Evolutionary conservation across 352 stramenopile species (phyloP).

Genomic region (Lagenidium giganteum): DNA sequence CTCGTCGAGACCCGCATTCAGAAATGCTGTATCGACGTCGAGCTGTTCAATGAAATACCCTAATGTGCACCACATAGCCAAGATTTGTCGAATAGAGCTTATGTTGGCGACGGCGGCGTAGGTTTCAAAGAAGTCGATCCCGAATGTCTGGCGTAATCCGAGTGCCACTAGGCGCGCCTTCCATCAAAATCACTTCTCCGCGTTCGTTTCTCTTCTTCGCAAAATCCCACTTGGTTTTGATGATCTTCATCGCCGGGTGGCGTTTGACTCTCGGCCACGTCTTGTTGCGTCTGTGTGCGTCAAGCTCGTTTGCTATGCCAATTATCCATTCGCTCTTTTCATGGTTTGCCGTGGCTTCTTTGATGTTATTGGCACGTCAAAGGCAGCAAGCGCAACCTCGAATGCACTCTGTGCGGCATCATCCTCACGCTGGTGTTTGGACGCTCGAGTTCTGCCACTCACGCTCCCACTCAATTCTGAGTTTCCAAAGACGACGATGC

Average conservation of each 20-base stretch:
- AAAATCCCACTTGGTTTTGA: conserved; percentile 26
- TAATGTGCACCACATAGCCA: conserved; percentile 1
- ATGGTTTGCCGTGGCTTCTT: no score
- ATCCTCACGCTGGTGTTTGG: no score
- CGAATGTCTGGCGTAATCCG: conserved; percentile 22
- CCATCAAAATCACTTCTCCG: conserved; percentile 22
- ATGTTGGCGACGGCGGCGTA: conserved; percentile 25
- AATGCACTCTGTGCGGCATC: no score
- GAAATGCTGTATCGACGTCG: conserved; percentile 24
- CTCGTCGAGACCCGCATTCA: conserved; percentile 2
- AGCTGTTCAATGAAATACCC: conserved; percentile 21
- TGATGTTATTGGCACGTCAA: no score
- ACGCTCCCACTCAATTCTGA: no score
- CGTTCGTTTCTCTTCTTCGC: conserved; percentile 22
- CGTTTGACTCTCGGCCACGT: no score
- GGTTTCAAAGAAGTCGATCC: conserved; percentile 25
- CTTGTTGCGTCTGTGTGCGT: no score
- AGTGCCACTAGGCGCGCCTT: conserved; percentile 25
- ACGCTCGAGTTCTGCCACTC: no score
- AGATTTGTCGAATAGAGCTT: conserved; percentile 20
- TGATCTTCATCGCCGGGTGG: conserved; percentile 5
- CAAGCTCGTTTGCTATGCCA: no score
- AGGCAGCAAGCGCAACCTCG: no score
- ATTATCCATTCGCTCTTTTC: no score
- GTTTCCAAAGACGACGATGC: no score